Evolutionary conservation across 1,139 yeast genomes (phyloP), one percentile per base, ranked within the genome.

Genomic region (Torulaspora globosa): DNA sequence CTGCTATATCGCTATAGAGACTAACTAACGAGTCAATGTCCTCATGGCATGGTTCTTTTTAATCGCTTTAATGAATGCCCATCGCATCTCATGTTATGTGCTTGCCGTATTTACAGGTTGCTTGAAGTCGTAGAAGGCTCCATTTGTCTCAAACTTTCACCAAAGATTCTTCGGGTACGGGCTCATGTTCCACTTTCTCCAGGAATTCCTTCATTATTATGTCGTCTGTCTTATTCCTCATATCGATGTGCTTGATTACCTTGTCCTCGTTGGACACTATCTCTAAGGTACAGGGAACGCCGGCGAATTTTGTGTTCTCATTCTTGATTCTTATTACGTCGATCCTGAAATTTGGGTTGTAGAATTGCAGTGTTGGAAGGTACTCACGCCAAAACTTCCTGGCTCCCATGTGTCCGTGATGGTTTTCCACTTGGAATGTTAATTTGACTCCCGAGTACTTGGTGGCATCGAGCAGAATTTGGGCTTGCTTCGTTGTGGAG

Each of bases 311-410:
- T 29, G 70, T 40, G 67, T 68, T 23, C 9, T 64, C 66, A 45
- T 79, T 74, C 28, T 69, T 68, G 36, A 83, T 72, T 54, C 86
- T 72, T 23, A 74, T 70, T 37, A 88, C 84, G 24, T 78, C 73
- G 49, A 87, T 80, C 29, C 79, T 75, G 28, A 85, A 62, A 35
- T 72, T 70, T 26, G 92, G 92, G 66, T 89, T 89, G 69, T 87
- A 90, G 67, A 85, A 89, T 62, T 81, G 84, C 49, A 89, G 72
- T 11, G 88, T 80, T 16, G 95, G 95, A 48, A 88, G 71, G 65
- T 80, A 76, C 42, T 73, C 70, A 58, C 78, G 79, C 94, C 95
- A 85, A 67, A 89, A 86, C 53, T 71, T 71, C 46, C 76, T 69
- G 11, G 78, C 75, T 2, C 80, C 80, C 73, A 72, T 71, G 58